Base-by-base conservation (phyloP, 176 grass and related monocot genomes). In the Tillandsia fasciculata region DNA sequence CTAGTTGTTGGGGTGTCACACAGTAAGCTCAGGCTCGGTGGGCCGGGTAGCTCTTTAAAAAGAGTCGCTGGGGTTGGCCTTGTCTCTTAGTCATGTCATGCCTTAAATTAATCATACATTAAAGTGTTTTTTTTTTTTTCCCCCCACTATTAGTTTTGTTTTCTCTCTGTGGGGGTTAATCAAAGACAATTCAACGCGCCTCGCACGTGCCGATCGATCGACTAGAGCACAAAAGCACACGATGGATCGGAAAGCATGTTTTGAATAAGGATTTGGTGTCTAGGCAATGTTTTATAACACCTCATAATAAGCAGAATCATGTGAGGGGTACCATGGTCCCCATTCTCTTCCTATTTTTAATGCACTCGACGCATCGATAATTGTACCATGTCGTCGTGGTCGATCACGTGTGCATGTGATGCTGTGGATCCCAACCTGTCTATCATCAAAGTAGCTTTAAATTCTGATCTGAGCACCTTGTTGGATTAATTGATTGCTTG, bases 321-420 rank as follows among this genome's bases (percentile, higher is more conserved):
- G 48, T 64, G 12, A 66, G 52, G 33, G 56, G 15, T 61, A 10
- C 10, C 15, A 61, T 61, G 56, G 56, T n/a, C 56, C 56, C 56
- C 13, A 15, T 61, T 20, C 22, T 61, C 56, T 61, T 61, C 56
- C 22, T 9, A 18, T 61, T 61, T 65, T 29, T 10, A 75, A 75
- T 51, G 20, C 49, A 51, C 24, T 61, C 73, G 51, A 61, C 50
- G 57, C 56, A 64, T 50, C 42, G 63, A 50, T 66, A 23, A 78
- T 70, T 78, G 76, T 78, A 78, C 67, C 70, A 67, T 26, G 26
- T 26, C 70, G 24, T 64, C 51, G 10, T 42, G 33, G 1, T 70
- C 24, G 50, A 71, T 71, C 76, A 78, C 66, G 76, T 78, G 68
- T 65, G 50, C 76, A 78, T 71, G 76, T 78, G 76, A 78, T 58